Evolutionary conservation across 768 basidiomycete genomes (phyloP), one percentile per base, ranked within the genome.

Genomic region (Tricholomella constricta): DNA sequence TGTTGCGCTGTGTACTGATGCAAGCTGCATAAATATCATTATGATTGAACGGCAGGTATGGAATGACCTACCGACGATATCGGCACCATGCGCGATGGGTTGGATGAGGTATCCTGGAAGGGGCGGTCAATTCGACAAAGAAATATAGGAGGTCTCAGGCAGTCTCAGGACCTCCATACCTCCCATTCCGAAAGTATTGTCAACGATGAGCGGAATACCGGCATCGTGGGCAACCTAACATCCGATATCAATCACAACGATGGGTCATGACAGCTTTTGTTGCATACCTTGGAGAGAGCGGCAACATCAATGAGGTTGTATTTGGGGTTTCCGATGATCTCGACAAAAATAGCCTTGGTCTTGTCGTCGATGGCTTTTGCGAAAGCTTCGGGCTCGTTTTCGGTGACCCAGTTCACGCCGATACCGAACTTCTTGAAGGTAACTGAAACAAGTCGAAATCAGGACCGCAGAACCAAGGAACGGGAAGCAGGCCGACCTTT

Each of bases 321-420:
- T 62, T 85, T 86, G 0, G 90, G 89, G 66, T 92, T 92, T 15
- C 85, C 85, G 36, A 93, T 91, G 52, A 75, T 84, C 70, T 91
- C 90, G 12, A 91, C 78, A 65, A 78, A 90, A 47, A 91, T 78
- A 0, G 83, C 89, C 62, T 88, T 91, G 11, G 90, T 93, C 32
- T 84, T 85, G 15, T 83, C 82, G 59, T 92, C 88, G 58, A 93
- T 91, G 11, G 81, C 87, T 1, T 78, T 78, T 0, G 71, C 80
- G 61, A 89, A 88, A 0, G 73, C 84, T 31, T 75, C 79, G 0
- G 88, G 82, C 25, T 80, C 75, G 44, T 78, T 73, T 12, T 78
- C 78, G 0, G 75, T 69, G 46, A 92, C 84, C 67, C 85, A 91
- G 62, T 84, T 84, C 27, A 82, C 78, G n/a, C 69, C 72, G 55